These are phyloP conservation scores for Moesziomyces parantarcticus DNA, from an alignment of 1,284 basidiomycete species.

Conservation along the genomic window DNA sequence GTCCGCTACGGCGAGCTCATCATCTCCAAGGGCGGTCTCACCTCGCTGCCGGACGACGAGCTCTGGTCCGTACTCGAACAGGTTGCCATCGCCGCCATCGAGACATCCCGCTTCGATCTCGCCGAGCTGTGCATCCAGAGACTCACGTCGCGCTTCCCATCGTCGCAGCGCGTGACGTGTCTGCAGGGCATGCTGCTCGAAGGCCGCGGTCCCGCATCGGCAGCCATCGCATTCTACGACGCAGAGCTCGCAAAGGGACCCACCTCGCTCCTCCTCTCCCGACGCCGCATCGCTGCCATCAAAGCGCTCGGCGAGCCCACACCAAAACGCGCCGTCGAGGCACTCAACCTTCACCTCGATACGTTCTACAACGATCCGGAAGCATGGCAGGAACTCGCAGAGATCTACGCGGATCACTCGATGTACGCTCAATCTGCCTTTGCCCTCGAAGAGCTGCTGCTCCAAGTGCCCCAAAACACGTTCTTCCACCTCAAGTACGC, in stretches of 20 bases:
- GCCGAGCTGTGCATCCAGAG: conserved; percentile 80
- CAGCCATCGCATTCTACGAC: conserved; percentile 78
- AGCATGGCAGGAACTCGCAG: conserved; percentile 92
- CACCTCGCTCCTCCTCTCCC: conserved; percentile 81
- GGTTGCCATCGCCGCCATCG: conserved; percentile 84
- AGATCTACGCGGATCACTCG: conserved; percentile 82
- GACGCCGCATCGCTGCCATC: conserved; percentile 80
- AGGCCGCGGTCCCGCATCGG: conserved; percentile 71
- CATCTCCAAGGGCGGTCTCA: conserved; percentile 71
- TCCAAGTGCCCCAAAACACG: conserved; percentile 85
- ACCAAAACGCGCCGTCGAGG: conserved; percentile 75
- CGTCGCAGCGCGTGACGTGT: conserved; percentile 82
- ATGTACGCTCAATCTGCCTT: conserved; percentile 79
- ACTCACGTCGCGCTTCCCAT: conserved; percentile 79
- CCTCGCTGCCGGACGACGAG: conserved; percentile 68
- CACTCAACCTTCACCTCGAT: conserved; percentile 84
- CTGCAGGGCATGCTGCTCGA: conserved; percentile 89
- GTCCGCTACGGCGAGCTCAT: conserved; percentile 76
- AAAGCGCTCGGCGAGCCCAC: conserved; percentile 28
- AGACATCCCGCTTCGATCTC: conserved; percentile 80
- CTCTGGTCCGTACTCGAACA: conserved; percentile 88
- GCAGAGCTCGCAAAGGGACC: conserved; percentile 77
- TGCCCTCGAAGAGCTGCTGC: conserved; percentile 81
- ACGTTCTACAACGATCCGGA: conserved; percentile 92
- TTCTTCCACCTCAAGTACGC: conserved; percentile 84